A percentile compares a stretch with the other conserved stretches of the same genome.
phyloP scores from a whole-genome alignment of 352 stramenopile species.

The Pythium dissimile region DNA sequence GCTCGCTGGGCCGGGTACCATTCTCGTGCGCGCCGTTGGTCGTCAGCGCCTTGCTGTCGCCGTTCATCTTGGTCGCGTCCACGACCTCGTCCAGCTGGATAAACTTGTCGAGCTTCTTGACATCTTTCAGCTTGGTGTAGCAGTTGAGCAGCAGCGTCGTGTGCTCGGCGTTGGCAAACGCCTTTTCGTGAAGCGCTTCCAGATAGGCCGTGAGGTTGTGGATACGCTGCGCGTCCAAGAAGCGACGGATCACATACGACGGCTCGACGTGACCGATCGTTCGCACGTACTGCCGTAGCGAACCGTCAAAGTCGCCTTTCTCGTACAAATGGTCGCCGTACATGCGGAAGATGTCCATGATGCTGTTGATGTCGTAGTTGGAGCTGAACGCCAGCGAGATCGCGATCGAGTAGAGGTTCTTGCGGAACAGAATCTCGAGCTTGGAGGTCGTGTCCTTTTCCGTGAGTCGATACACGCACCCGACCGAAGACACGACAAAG shows the following conservation, averaged over 20 bases:
- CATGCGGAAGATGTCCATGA: constrained; percentile 95
- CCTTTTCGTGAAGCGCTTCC: constrained; percentile 91
- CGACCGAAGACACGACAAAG: constrained; percentile 84
- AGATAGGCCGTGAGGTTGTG: constrained; percentile 96
- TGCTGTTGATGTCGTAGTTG: constrained; percentile 93
- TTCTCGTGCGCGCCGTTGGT: neutral
- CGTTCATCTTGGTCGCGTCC: constrained; percentile 30
- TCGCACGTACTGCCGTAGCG: constrained; percentile 96
- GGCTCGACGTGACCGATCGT: constrained; percentile 97
- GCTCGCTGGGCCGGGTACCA: constrained; percentile 5
- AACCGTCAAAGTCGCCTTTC: constrained; percentile 95
- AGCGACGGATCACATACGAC: constrained; percentile 98
- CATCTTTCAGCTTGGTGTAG: constrained; percentile 94
- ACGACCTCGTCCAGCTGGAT: constrained; percentile 84
- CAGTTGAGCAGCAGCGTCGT: constrained; percentile 94
- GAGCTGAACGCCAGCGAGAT: constrained; percentile 96
- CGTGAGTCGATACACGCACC: constrained; percentile 89
- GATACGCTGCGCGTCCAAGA: constrained; percentile 96
- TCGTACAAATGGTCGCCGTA: constrained; percentile 98
- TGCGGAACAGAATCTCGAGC: constrained; percentile 95
- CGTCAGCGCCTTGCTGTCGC: neutral
- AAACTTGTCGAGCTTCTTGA: constrained; percentile 92
- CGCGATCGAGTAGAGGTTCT: constrained; percentile 97
- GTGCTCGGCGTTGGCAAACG: constrained; percentile 89
- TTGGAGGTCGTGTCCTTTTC: constrained; percentile 96